Evolutionary conservation across 2,329 filamentous ascomycete genomes (phyloP), one percentile per base, ranked within the genome.

Genomic region (Colletotrichum cordylinicola): DNA sequence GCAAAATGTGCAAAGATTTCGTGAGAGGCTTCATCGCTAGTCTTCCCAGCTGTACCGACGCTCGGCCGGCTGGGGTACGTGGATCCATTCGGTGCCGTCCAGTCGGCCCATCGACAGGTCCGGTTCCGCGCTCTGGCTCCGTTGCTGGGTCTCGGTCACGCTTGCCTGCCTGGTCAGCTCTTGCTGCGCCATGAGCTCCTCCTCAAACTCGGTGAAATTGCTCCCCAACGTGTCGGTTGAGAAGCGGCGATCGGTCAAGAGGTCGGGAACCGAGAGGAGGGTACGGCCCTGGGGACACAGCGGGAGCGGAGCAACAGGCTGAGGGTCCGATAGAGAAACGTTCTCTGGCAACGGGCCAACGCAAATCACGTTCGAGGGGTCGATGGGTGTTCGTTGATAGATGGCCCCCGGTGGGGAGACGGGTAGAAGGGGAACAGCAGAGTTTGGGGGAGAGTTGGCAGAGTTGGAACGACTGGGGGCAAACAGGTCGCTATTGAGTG

Each of bases 121-220:
- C n/a, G 29, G 78, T 80, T 35, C 78, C 75, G 21, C 80, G 78
- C 65, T 81, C 8, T 77, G 79, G 10, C 78, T 71, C 31, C 71
- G 60, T 37, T n/a, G 39, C 24, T 71, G 43, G n/a, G 15, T 61
- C 48, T 66, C 72, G 27, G 77, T 78, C 24, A 78, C 39, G 18
- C 79, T 80, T 9, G 77, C 75, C 27, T 82, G 81, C 13, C 79
- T 77, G 12, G 80, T 78, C 55, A 82, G 71, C 68, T 82, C 82
- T 60, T 69, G 67, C 48, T 81, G 80, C 37, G 79, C 80, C 15
- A 82, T 78, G 8, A 82, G 80, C n/a, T 81, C 79, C 75, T 89
- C 87, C 76, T 92, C 88, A 29, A 91, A 88, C 12, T 90, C 86
- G 0, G 90, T 92, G 78, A 87, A 92, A 73, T 91, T 90, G 80